Percentiles rank a stretch among this genome's conserved stretches.
Conservation (phyloP, 2,329 filamentous ascomycete genomes). For the Pyrenochaeta sp. region DNA sequence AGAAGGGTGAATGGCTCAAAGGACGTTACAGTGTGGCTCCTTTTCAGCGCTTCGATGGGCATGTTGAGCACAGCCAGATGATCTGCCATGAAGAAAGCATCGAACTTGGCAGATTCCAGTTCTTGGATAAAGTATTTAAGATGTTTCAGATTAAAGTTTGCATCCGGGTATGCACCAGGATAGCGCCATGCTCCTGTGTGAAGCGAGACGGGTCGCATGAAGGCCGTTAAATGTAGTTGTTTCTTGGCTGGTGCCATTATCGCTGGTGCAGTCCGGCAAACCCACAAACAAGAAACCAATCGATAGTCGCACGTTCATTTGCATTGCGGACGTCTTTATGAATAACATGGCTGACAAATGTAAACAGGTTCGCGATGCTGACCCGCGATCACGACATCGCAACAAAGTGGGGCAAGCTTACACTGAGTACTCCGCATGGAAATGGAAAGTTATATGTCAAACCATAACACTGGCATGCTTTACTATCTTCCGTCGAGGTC, state of each 20-base stretch:
- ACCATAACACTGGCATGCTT: too few relatives aligned
- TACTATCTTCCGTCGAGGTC: too few relatives aligned
- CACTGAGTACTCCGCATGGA: too few relatives aligned
- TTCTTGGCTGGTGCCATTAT: slow-evolving; percentile 13
- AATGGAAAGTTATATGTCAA: too few relatives aligned
- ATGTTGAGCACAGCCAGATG: slow-evolving; percentile 71
- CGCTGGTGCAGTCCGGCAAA: not conserved
- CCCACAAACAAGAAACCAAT: not conserved
- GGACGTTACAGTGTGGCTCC: slow-evolving; percentile 63
- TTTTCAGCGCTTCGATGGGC: slow-evolving; percentile 60
- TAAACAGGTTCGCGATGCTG: too few relatives aligned
- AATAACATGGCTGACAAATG: not conserved
- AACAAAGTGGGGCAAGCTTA: not conserved
- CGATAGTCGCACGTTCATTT: not conserved
- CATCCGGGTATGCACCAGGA: slow-evolving; percentile 62
- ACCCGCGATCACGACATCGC: slow-evolving; percentile 1
- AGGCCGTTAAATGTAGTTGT: slow-evolving; percentile 59
- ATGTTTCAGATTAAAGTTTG: slow-evolving; percentile 65
- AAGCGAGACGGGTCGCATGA: slow-evolving; percentile 65
- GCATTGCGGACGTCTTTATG: not conserved
- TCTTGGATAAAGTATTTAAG: slow-evolving; percentile 60
- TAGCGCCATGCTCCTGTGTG: slow-evolving; percentile 66
- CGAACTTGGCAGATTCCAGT: slow-evolving; percentile 45
- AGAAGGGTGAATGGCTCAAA: slow-evolving; percentile 74
- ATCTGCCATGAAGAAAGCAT: slow-evolving; percentile 51